Base-by-base conservation (phyloP, 768 basidiomycete species). In the Boletellus ananiceps region DNA sequence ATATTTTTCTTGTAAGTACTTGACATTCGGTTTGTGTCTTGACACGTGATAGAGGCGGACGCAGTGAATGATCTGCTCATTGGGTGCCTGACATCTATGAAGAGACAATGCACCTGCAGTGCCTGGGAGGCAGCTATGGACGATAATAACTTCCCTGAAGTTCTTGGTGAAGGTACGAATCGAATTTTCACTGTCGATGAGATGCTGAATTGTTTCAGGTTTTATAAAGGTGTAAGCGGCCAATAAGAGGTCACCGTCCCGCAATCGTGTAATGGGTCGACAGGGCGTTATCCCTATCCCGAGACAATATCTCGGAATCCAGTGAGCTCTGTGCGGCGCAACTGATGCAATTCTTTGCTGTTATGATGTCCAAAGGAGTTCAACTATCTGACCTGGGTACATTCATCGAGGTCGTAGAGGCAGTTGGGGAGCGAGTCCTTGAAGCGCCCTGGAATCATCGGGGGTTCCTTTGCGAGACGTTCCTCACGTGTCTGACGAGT, bases 401-500 rank as follows among this genome's bases (percentile, higher is more conserved):
- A 18, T 39, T 45, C 15, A 21, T 46, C 31, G 51, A 45, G 31
- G 47, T 67, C 21, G 39, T 54, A 33, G 57, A 58, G 9, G 44
- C 44, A 13, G 51, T 58, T 15, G 50, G 50, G 25, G 51, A 56
- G 9, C 56, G 40, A 23, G 36, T 64, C 16, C 35, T 62, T 16
- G 55, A 54, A 41, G 33, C 27, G 19, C 45, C 51, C 16, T 25
- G 25, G 21, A 36, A 51, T 16, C 39, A 38, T 31, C 27, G 19
- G 12, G 44, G 46, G 2, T 46, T 63, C 18, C 57, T 79, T 34
- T 65, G 65, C 27, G 69, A 73, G 45, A 56, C 67, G 5, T 50
- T 75, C 6, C 52, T 80, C 42, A 62, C 54, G 9, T 66, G 69
- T 32, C 57, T 71, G 15, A 65, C 75, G 18, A 56, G 58, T n/a